A percentile compares a stretch with the other conserved stretches of the same genome.
These are phyloP conservation scores for Biscogniauxia marginata DNA, from an alignment of 2,329 filamentous ascomycete genomes.

Conservation along the genomic window DNA sequence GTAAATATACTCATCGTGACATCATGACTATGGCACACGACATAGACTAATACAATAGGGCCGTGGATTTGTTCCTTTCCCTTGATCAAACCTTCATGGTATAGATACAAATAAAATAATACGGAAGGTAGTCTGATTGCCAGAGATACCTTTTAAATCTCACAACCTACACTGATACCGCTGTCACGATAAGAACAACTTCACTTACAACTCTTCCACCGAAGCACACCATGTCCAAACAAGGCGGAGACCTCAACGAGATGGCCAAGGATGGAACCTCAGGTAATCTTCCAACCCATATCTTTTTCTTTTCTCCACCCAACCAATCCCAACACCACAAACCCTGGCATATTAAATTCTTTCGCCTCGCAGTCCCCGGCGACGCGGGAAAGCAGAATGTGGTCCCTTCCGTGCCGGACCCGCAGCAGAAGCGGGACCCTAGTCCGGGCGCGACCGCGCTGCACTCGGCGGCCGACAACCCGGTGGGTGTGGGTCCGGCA, in stretches of 20 bases:
- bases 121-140: too few relatives aligned
- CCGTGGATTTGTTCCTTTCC: background rate
- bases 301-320: background rate
- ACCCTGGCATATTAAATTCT: background rate
- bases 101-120: too few relatives aligned
- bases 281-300: too few relatives aligned
- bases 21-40: conserved; percentile 9
- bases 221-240: conserved; percentile 18
- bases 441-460: conserved; percentile 20
- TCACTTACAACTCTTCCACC: background rate
- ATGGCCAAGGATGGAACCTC: conserved; percentile 26
- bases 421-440: conserved; percentile 12
- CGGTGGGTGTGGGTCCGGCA: conserved; percentile 8
- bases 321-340: background rate
- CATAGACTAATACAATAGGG: too few relatives aligned
- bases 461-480: conserved; percentile 25
- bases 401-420: conserved; percentile 23
- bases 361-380: conserved; percentile 14
- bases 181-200: background rate
- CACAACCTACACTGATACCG: background rate
- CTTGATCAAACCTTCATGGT: background rate
- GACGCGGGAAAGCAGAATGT: conserved; percentile 26
- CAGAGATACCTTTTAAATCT: background rate
- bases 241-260: conserved; percentile 22
- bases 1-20: conserved; percentile 4